Conservation (phyloP, 441 rosid species). For the Melastoma candidum region DNA sequence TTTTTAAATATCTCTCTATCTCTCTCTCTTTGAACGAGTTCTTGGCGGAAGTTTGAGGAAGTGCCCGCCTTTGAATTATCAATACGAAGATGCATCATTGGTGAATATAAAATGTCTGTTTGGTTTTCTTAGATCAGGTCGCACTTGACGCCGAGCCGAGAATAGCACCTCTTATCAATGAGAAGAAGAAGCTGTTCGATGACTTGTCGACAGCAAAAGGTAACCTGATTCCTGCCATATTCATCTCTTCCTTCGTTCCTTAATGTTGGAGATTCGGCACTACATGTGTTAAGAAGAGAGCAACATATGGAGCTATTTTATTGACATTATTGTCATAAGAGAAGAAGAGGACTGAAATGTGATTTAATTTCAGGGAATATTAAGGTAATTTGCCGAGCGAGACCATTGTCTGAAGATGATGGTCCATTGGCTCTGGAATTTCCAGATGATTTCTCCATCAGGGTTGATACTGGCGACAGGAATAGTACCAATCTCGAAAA, state of each 20-base stretch:
- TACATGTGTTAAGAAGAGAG: too few species aligned
- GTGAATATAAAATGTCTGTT: too few species aligned
- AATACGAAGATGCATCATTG: too few species aligned
- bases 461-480: constrained; percentile 69
- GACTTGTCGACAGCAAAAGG: constrained; percentile 89
- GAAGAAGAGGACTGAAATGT: too few species aligned
- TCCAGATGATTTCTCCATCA: constrained; percentile 82
- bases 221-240: constrained; percentile 9
- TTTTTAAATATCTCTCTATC: too few species aligned
- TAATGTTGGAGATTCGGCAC: too few species aligned
- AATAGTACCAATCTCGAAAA: constrained; percentile 69
- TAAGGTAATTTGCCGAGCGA: constrained; percentile 77
- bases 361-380: constrained; percentile 54
- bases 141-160: constrained; percentile 85
- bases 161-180: constrained; percentile 77
- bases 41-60: background rate
- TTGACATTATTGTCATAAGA: too few species aligned
- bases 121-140: constrained; percentile 55
- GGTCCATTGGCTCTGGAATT: constrained; percentile 75
- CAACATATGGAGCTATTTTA: too few species aligned
- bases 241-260: too few species aligned
- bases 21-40: too few species aligned
- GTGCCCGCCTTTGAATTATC: background rate
- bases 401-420: constrained; percentile 92
- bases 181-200: constrained; percentile 87